phyloP scores from a whole-genome alignment of 805 yeast species.

The Hemisphaericaspora nanyangensis region DNA sequence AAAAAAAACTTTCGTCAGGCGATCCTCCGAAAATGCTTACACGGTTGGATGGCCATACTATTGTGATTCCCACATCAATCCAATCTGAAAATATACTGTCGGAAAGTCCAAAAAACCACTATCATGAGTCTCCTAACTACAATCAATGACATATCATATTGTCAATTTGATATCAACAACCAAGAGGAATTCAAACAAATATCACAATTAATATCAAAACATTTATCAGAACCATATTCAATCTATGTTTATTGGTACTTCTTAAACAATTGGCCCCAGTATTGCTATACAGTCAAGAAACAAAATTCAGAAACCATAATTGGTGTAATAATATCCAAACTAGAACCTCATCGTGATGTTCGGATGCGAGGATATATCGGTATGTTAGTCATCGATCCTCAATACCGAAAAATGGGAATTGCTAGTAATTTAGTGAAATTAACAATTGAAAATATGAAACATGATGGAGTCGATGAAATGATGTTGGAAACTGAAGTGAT shows the following conservation, averaged over 20 bases:
- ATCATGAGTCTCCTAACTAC: conserved; percentile 11
- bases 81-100: too few relatives aligned
- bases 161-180: conserved; percentile 18
- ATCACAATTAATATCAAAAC: conserved; percentile 58
- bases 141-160: conserved; percentile 18
- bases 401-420: conserved; percentile 73
- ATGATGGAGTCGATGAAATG: conserved; percentile 80
- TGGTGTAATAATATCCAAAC: conserved; percentile 85
- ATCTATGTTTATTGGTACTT: conserved; percentile 90
- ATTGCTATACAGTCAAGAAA: conserved; percentile 63
- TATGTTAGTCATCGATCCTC: conserved; percentile 82
- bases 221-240: conserved; percentile 91
- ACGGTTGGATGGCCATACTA: too few relatives aligned
- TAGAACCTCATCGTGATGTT: conserved; percentile 69
- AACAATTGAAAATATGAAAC: conserved; percentile 62
- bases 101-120: too few relatives aligned
- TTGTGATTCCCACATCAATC: too few relatives aligned
- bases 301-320: conserved; percentile 36
- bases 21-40: too few relatives aligned
- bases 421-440: conserved; percentile 67
- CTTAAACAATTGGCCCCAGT: conserved; percentile 84
- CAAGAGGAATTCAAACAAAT: conserved; percentile 47
- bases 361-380: conserved; percentile 90
- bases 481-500: conserved; percentile 88
- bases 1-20: neutral